Base-by-base conservation (phyloP, 192 early-diverging fungal genomes). In the Allomyces javanicus region DNA sequence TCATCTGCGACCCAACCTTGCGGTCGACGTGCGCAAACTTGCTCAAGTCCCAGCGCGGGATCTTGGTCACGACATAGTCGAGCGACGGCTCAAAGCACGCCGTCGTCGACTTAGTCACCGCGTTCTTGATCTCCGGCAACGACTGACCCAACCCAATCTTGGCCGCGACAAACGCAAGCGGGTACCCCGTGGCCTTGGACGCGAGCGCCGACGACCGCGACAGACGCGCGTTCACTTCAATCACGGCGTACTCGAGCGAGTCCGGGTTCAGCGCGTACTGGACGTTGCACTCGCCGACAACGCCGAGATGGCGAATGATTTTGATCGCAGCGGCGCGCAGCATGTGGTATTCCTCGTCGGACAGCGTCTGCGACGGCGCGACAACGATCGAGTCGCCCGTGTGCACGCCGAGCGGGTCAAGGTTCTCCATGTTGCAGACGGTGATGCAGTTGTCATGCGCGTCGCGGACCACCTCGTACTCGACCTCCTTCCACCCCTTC, bases 371-470 rank as follows among this genome's bases (percentile, higher is more conserved):
- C 66, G 84, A 87, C 24, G 95, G 95, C 9, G 95, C 95, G 25
- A 98, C 92, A 11, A 98, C 95, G 64, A 98, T 98, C n/a, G 92
- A 94, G 74, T 98, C 95, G 67, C 95, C 95, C 3, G 95, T 98
- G 78, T 98, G 95, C 58, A 91, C 90, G 24, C 96, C 93, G 44
- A 98, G 86, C 24, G 96, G 96, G 69, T 98, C 96, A 81, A 98
- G 96, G 86, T 98, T 98, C 75, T 98, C 93, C 93, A 96, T 98
- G 82, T 98, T 98, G 77, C 96, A 98, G 50, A 98, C 94, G 25
- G 96, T 96, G 65, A 99, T 93, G 76, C 96, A 99, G 79, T 99
- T 99, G 77, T 99, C 85, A 63, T 85, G 82, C 63, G 90, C 85
- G 76, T 99, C 96, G 68, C 96, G 88, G 25, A 99, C 93, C 43